phyloP scores from a whole-genome alignment of 139 green algal species.

The Zygnema circumcarinatum region DNA sequence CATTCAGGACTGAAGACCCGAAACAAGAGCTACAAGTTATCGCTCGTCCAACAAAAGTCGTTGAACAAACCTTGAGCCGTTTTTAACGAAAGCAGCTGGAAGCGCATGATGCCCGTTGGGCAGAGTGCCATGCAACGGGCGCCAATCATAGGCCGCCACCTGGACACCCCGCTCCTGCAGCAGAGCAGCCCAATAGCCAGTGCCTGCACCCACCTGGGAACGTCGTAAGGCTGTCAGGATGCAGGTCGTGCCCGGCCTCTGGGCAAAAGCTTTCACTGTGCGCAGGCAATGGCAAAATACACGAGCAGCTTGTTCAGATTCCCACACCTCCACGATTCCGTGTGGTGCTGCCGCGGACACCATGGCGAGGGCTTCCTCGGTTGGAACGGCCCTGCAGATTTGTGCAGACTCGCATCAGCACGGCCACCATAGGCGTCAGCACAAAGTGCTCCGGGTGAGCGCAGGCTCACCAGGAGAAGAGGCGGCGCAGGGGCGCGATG shows the following conservation, averaged over 20 bases:
- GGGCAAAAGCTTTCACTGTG: neutral
- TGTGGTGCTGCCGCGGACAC: neutral
- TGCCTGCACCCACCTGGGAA: slow-evolving; percentile 25
- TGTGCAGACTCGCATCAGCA: neutral
- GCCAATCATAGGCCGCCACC: neutral
- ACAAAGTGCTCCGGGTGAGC: neutral
- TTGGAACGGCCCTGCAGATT: neutral
- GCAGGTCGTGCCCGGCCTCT: too few species aligned
- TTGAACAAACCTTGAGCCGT: too few species aligned
- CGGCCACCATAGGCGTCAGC: neutral
- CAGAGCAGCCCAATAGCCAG: slow-evolving; percentile 18
- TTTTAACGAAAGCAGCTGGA: too few species aligned
- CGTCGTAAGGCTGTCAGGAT: too few species aligned
- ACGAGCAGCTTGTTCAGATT: neutral
- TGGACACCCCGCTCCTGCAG: slow-evolving; percentile 9
- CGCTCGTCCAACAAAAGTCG: neutral
- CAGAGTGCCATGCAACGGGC: neutral
- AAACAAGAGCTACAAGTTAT: neutral
- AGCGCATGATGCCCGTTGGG: slow-evolving; percentile 26
- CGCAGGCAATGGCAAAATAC: neutral
- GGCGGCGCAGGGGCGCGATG: neutral
- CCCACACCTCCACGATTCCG: neutral
- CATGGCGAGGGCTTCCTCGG: neutral
- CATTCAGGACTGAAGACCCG: neutral
- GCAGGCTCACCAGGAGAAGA: slow-evolving; percentile 13